Conservation (phyloP, 2,329 filamentous ascomycete genomes). For the Nothophoma quercina region DNA sequence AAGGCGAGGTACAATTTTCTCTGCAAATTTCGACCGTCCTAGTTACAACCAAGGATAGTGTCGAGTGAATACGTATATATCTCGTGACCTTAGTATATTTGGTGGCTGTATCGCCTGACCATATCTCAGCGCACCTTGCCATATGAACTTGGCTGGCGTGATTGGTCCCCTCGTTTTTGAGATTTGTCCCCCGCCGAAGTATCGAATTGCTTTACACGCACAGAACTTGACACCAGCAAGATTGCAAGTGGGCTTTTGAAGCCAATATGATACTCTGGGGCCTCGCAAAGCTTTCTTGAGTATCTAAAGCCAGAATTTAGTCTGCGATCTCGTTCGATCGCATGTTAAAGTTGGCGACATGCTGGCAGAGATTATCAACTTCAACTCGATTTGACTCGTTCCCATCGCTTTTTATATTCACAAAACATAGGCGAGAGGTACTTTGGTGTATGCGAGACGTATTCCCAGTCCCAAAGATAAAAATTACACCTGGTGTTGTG, state of each 20-base stretch:
- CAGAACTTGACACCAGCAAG: neutral
- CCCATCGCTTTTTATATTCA: neutral
- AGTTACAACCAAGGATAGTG: no score
- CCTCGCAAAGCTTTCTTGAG: neutral
- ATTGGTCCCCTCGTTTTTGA: neutral
- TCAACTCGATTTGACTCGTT: neutral
- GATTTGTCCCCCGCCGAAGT: neutral
- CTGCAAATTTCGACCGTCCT: no score
- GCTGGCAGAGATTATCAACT: neutral
- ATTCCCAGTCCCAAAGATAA: neutral
- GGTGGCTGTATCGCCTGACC: no score
- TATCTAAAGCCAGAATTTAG: neutral
- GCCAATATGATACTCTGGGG: neutral
- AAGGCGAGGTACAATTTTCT: no score
- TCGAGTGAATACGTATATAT: no score
- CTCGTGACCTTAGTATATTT: no score
- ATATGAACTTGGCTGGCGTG: neutral
- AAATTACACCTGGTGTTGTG: neutral
- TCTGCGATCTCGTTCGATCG: neutral
- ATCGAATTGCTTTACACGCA: neutral
- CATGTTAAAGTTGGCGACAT: neutral
- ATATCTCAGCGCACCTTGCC: no score
- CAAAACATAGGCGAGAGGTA: neutral
- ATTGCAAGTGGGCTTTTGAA: neutral
- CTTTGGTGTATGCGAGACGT: neutral